phyloP scores from a whole-genome alignment of 75 land plant genomes.

The Gnetum montanum region DNA sequence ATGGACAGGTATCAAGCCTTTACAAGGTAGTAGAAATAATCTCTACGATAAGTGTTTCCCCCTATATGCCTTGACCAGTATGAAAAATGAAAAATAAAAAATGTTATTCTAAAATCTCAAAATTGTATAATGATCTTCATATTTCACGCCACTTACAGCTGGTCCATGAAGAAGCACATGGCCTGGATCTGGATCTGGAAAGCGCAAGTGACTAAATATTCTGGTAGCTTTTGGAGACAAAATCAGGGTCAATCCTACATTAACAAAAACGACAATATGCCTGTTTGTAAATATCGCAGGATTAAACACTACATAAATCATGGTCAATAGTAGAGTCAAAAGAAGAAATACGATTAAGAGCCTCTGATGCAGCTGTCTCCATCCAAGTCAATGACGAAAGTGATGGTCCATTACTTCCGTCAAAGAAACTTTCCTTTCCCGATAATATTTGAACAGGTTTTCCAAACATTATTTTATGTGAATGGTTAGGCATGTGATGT shows the following conservation, averaged over 20 bases:
- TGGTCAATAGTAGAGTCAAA: constrained; percentile 1
- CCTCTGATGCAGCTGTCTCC: constrained; percentile 42
- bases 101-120: too few relatives aligned
- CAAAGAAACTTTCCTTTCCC: constrained; percentile 16
- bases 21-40: too few relatives aligned
- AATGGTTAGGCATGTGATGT: neutral
- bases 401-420: constrained; percentile 5
- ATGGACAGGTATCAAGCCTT: too few relatives aligned
- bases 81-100: too few relatives aligned
- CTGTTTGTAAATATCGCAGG: constrained; percentile 10
- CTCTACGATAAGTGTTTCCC: too few relatives aligned
- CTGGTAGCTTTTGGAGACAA: constrained; percentile 48
- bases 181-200: constrained; percentile 77
- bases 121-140: too few relatives aligned
- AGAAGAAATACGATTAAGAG: constrained; percentile 44
- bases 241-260: constrained; percentile 52
- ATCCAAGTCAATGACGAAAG: constrained; percentile 70
- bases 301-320: constrained; percentile 5
- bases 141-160: constrained; percentile 57
- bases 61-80: too few relatives aligned
- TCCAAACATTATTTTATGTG: constrained; percentile 13
- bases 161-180: constrained; percentile 92
- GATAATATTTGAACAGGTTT: constrained; percentile 21
- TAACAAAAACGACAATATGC: constrained; percentile 6
- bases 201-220: constrained; percentile 24